These are phyloP conservation scores for Psophocarpus tetragonolobus DNA, from an alignment of 306 rosid species.

Conservation along the genomic window DNA sequence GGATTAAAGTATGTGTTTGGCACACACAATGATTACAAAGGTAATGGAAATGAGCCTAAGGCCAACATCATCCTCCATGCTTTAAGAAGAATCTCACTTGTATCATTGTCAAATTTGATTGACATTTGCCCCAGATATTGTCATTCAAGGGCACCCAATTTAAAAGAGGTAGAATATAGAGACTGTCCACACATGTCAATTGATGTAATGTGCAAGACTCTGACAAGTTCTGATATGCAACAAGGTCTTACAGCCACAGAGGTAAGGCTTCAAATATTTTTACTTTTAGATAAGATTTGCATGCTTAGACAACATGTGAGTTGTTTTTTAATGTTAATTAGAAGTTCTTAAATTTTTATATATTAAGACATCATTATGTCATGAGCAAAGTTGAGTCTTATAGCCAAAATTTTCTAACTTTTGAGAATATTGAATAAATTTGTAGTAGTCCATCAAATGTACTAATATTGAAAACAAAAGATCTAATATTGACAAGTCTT, in stretches of 20 bases:
- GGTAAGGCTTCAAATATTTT: neutral
- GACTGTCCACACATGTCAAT: neutral
- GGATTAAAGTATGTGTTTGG: neutral
- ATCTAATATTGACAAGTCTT: neutral
- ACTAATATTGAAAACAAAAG: neutral
- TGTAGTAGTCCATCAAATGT: neutral
- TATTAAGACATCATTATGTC: neutral
- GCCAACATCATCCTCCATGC: neutral
- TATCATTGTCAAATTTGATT: neutral
- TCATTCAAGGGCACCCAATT: neutral
- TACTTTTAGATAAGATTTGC: neutral
- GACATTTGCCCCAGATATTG: neutral
- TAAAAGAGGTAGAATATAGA: neutral
- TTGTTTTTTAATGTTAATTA: neutral
- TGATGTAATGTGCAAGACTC: neutral
- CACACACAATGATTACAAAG: neutral
- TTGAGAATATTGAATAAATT: neutral
- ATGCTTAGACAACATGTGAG: neutral
- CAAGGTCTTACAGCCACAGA: neutral
- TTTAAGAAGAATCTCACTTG: neutral
- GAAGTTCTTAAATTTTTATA: neutral
- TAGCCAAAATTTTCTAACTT: neutral
- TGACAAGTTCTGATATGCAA: neutral
- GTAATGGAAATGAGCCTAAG: neutral
- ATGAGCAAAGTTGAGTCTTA: neutral